Conservation (phyloP, 495 filamentous ascomycete species). For the Sphaerosporella brunnea region DNA sequence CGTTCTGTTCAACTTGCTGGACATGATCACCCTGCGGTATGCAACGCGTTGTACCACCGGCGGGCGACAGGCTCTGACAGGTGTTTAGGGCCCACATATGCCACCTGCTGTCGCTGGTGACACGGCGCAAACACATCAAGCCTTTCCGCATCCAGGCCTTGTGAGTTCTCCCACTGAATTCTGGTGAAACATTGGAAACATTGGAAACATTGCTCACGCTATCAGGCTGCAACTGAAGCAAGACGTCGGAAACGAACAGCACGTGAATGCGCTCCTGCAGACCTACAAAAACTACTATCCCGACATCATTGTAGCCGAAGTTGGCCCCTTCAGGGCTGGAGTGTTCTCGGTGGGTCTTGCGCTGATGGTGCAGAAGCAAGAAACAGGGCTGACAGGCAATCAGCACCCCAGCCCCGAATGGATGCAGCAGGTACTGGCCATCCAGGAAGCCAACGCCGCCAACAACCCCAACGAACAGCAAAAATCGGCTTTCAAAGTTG, state of each 20-base stretch:
- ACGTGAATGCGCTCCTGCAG: conserved; percentile 56
- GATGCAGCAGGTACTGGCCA: conserved; percentile 45
- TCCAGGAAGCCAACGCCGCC: conserved; percentile 41
- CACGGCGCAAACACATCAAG: conserved; percentile 70
- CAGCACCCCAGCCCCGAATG: conserved; percentile 60
- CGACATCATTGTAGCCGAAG: conserved; percentile 62
- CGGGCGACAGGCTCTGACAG: conserved; percentile 21
- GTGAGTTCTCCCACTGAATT: conserved; percentile 37
- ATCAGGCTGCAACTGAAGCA: conserved; percentile 41
- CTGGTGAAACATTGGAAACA: conserved; percentile 17
- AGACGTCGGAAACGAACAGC: conserved; percentile 51
- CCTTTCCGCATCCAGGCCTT: conserved; percentile 69
- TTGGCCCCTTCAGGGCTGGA: conserved; percentile 34
- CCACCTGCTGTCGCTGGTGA: conserved; percentile 67
- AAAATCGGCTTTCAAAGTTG: conserved; percentile 30
- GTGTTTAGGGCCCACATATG: conserved; percentile 43
- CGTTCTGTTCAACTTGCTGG: conserved; percentile 65
- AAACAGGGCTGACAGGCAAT: neutral
- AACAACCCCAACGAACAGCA: conserved; percentile 22
- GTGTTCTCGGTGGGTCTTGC: conserved; percentile 35
- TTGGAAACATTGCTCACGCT: conserved; percentile 9
- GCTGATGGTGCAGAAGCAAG: neutral
- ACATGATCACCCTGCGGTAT: conserved; percentile 56
- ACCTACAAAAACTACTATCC: conserved; percentile 83
- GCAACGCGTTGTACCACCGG: neutral